Conservation (phyloP, 2,329 filamentous ascomycete species). For the Nectriaceae sp. region DNA sequence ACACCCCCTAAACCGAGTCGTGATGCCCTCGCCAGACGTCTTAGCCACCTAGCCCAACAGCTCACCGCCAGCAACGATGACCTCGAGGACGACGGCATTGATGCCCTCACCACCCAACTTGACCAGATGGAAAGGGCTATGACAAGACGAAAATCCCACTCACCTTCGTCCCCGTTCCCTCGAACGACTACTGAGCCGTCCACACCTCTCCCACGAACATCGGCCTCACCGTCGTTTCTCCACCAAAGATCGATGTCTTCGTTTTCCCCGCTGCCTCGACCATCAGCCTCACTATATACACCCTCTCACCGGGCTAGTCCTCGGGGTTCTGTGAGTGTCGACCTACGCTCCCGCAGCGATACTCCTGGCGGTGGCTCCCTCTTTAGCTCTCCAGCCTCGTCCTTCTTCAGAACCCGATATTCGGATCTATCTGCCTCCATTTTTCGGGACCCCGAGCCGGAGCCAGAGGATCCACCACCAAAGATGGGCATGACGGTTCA, state of each 20-base stretch:
- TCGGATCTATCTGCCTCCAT: slow-evolving; percentile 42
- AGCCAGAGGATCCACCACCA: slow-evolving; percentile 28
- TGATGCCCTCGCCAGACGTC: slow-evolving; percentile 45
- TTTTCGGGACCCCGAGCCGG: slow-evolving; percentile 27
- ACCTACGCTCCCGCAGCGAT: slow-evolving; percentile 30
- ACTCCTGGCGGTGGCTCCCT: slow-evolving; percentile 22
- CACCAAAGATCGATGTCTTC: slow-evolving; percentile 1
- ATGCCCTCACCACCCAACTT: slow-evolving; percentile 40
- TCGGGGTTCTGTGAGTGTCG: slow-evolving; percentile 23
- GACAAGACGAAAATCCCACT: slow-evolving; percentile 19
- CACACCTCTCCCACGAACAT: neutral
- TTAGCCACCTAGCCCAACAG: slow-evolving; percentile 41
- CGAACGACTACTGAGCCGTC: neutral
- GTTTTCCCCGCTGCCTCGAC: slow-evolving; percentile 21
- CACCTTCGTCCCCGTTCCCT: neutral
- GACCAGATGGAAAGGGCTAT: slow-evolving; percentile 33
- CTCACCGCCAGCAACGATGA: slow-evolving; percentile 36
- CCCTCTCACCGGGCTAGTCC: slow-evolving; percentile 15
- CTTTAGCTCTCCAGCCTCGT: slow-evolving; percentile 38
- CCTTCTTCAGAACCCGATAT: slow-evolving; percentile 40
- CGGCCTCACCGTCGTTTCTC: neutral
- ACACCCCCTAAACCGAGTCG: slow-evolving; percentile 16
- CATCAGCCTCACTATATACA: too few species aligned
- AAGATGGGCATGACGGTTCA: slow-evolving; percentile 34
- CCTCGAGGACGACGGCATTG: slow-evolving; percentile 36